phyloP scores from a whole-genome alignment of 2,329 filamentous ascomycete genomes.

The Lasiodiplodia gonubiensis region DNA sequence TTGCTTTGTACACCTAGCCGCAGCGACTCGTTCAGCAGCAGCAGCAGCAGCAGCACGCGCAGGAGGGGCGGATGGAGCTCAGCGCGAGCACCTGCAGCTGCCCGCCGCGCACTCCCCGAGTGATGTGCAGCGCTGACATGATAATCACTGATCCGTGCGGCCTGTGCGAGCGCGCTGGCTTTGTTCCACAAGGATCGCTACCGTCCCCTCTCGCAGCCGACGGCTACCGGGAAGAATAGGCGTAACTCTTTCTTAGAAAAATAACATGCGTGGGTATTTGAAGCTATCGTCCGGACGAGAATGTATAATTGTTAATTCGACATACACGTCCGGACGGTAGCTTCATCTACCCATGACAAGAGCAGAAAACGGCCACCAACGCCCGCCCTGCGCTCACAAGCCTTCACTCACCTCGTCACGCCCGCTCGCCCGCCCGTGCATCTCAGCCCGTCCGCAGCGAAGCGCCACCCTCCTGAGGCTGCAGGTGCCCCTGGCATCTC shows the following conservation, averaged over 20 bases:
- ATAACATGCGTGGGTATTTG: too few relatives aligned
- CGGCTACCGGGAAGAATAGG: too few relatives aligned
- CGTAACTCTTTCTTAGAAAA: too few relatives aligned
- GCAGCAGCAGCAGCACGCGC: slow-evolving; percentile 1
- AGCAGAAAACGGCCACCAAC: neutral
- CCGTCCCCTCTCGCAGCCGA: too few relatives aligned
- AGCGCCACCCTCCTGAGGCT: slow-evolving; percentile 9
- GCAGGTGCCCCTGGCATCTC: neutral
- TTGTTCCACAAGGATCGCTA: slow-evolving; percentile 20
- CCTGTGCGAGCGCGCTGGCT: slow-evolving; percentile 15
- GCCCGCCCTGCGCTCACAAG: neutral
- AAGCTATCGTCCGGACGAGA: too few relatives aligned
- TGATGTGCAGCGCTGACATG: slow-evolving; percentile 20
- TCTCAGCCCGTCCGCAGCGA: slow-evolving; percentile 2
- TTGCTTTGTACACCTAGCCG: neutral
- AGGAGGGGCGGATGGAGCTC: neutral
- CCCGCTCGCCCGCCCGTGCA: slow-evolving; percentile 1
- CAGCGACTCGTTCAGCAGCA: neutral
- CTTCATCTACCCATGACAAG: too few relatives aligned
- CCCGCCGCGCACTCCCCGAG: slow-evolving; percentile 11
- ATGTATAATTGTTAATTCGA: too few relatives aligned
- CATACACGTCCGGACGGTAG: too few relatives aligned
- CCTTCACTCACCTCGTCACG: neutral
- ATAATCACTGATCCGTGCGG: slow-evolving; percentile 22
- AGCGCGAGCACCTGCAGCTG: slow-evolving; percentile 16